Evolutionary conservation across 1,284 basidiomycete species (phyloP).

Genomic region (Cystobasidiaceae sp.): DNA sequence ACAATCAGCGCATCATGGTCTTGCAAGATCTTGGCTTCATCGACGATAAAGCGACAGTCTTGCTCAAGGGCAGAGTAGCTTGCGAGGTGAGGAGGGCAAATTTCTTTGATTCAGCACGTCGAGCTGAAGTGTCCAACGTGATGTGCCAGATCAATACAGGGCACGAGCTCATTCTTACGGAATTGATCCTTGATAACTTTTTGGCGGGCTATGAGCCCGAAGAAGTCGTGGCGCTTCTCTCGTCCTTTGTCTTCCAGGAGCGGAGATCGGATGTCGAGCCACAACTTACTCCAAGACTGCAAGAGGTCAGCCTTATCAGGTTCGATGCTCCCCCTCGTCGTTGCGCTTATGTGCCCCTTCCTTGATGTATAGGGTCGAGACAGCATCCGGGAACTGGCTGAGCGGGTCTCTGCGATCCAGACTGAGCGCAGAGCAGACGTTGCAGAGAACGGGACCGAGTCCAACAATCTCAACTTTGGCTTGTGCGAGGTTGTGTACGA

Average conservation of each 20-base stretch:
- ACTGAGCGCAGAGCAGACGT: constrained; percentile 64
- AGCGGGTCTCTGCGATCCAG: constrained; percentile 73
- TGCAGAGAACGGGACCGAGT: constrained; percentile 66
- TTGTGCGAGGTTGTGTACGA: constrained; percentile 94
- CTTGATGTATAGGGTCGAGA: constrained; percentile 57
- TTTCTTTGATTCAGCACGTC: too few species aligned
- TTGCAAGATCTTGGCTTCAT: constrained; percentile 88
- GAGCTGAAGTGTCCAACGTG: too few species aligned
- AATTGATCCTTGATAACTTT: constrained; percentile 93
- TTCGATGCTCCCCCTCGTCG: background rate
- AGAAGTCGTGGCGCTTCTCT: constrained; percentile 94
- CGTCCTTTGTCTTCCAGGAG: constrained; percentile 95
- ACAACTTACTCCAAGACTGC: constrained; percentile 66
- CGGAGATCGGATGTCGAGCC: constrained; percentile 81
- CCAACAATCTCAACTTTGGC: constrained; percentile 69
- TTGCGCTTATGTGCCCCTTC: background rate
- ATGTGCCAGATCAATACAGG: constrained; percentile 96
- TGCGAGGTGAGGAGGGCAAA: constrained; percentile 78
- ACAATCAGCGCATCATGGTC: constrained; percentile 87
- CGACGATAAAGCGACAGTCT: constrained; percentile 86
- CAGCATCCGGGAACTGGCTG: constrained; percentile 72
- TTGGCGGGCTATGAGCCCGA: constrained; percentile 84
- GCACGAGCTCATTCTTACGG: constrained; percentile 90
- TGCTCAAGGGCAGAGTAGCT: constrained; percentile 93
- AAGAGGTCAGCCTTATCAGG: constrained; percentile 49